A percentile compares a stretch with the other conserved stretches of the same genome.
These are phyloP conservation scores for Solanum paucissectum DNA, from an alignment of 257 asterid species.

Conservation along the genomic window DNA sequence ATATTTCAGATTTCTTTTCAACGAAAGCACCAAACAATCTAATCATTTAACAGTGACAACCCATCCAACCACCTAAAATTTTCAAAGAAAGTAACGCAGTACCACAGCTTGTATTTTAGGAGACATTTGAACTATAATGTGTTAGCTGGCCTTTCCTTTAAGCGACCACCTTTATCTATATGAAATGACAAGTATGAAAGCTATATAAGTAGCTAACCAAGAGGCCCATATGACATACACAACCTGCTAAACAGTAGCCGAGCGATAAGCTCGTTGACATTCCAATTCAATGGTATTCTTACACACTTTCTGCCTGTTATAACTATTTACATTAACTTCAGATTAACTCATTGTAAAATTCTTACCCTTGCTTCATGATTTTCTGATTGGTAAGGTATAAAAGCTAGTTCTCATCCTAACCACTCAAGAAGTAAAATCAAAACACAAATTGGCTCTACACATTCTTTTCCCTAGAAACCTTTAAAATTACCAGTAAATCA, in stretches of 20 bases:
- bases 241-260: background rate
- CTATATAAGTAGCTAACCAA: background rate
- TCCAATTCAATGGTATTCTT: background rate
- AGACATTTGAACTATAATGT: background rate
- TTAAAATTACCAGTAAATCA: background rate
- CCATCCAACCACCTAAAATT: background rate
- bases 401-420: background rate
- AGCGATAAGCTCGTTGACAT: background rate
- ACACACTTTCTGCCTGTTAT: background rate
- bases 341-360: background rate
- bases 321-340: background rate
- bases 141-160: background rate
- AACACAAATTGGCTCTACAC: background rate
- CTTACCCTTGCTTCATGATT: background rate
- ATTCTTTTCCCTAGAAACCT: background rate
- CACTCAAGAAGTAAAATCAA: background rate
- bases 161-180: background rate
- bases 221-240: background rate
- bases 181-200: background rate
- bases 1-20: background rate
- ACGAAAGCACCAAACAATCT: background rate
- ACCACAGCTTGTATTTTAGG: background rate
- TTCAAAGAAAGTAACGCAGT: background rate
- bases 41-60: background rate
- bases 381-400: background rate